phyloP scores from a whole-genome alignment of 2,329 filamentous ascomycete genomes.

The Paecilomyces sp. region DNA sequence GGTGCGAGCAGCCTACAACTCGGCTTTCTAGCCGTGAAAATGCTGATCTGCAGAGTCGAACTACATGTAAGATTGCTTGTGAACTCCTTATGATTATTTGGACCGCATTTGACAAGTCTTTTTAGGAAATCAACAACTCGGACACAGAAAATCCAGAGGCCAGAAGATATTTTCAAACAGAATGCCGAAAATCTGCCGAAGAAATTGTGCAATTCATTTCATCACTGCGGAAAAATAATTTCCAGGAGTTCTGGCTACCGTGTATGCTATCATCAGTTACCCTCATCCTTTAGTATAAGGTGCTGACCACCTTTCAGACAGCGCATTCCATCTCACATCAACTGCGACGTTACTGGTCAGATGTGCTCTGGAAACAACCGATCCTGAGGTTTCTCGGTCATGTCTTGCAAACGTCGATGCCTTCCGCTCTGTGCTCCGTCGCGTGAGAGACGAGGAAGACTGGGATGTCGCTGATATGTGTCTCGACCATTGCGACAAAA shows the following conservation, averaged over 20 bases:
- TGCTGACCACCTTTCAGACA: conserved; percentile 23
- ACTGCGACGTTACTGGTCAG: conserved; percentile 48
- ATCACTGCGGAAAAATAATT: conserved; percentile 39
- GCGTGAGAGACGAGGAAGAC: conserved; percentile 42
- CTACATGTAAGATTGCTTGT: conserved; percentile 31
- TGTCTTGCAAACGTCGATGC: conserved; percentile 43
- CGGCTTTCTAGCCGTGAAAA: conserved; percentile 38
- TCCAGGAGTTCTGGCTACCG: conserved; percentile 47
- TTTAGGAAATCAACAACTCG: conserved; percentile 35
- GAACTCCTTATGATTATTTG: background rate
- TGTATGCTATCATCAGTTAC: conserved; percentile 23
- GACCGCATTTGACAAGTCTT: background rate
- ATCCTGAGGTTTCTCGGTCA: conserved; percentile 37
- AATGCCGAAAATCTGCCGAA: conserved; percentile 36
- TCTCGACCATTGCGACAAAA: conserved; percentile 42
- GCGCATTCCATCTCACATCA: conserved; percentile 47
- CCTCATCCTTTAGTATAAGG: background rate
- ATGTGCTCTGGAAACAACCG: conserved; percentile 45
- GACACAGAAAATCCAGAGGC: conserved; percentile 41
- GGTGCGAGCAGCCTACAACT: conserved; percentile 40
- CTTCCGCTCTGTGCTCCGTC: conserved; percentile 41
- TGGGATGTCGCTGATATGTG: conserved; percentile 53
- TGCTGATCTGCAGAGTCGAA: conserved; percentile 41
- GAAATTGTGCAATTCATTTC: conserved; percentile 45
- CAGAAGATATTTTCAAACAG: conserved; percentile 42